Evolutionary conservation across 2,329 filamentous ascomycete genomes (phyloP).

Genomic region (Emergomyces pasteurianus): DNA sequence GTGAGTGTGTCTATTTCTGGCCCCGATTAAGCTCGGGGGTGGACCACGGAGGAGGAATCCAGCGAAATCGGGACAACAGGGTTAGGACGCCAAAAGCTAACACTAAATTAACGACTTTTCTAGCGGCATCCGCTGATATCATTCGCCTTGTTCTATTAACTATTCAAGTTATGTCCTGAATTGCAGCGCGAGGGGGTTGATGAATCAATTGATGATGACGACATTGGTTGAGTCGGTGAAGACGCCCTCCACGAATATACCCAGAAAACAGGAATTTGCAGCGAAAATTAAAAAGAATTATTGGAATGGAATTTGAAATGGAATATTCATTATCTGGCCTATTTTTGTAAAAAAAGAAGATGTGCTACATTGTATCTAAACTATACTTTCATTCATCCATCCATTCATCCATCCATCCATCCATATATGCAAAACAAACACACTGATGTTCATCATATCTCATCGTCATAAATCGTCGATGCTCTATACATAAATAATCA

Average conservation of each 20-base stretch:
- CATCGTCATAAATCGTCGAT: slow-evolving; percentile 5
- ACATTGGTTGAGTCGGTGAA: too few relatives aligned
- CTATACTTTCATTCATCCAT: background rate
- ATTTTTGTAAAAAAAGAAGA: background rate
- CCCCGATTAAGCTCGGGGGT: background rate
- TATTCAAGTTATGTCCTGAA: background rate
- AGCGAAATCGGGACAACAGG: background rate
- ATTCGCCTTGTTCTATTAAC: background rate
- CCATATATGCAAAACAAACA: background rate
- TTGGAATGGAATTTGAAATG: background rate
- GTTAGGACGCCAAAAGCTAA: background rate
- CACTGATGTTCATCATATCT: slow-evolving; percentile 1
- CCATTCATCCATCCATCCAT: background rate
- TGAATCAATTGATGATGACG: background rate
- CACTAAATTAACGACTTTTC: too few relatives aligned
- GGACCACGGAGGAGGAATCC: slow-evolving; percentile 1
- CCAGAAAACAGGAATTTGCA: background rate
- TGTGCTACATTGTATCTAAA: background rate
- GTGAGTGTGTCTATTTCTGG: too few relatives aligned
- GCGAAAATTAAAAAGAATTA: background rate
- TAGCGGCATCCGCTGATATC: too few relatives aligned
- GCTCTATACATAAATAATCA: background rate
- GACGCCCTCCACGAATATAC: background rate
- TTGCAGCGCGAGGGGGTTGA: background rate
- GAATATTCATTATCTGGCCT: background rate